These are phyloP conservation scores for Ceriops tagal DNA, from an alignment of 345 rosid species.

Conservation along the genomic window DNA sequence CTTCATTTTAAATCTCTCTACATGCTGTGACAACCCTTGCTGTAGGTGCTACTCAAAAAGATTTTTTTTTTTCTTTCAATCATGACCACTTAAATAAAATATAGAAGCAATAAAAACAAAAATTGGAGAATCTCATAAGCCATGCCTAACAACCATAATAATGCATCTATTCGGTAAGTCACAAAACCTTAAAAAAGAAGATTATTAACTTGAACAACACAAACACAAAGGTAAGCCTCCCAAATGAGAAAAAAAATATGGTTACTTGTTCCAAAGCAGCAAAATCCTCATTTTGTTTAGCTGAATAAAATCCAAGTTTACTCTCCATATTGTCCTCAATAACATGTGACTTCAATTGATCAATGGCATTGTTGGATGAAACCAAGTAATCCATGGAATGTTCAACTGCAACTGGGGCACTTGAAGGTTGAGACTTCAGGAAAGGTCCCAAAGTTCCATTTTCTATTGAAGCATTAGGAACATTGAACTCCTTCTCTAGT, in stretches of 20 bases:
- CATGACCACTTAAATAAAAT: not conserved
- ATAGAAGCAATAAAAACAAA: not conserved
- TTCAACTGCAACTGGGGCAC: slow-evolving; percentile 32
- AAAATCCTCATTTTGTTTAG: slow-evolving; percentile 81
- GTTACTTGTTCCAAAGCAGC: slow-evolving; percentile 87
- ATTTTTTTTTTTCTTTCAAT: not conserved
- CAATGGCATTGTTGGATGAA: slow-evolving; percentile 38
- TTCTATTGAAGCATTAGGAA: slow-evolving; percentile 30
- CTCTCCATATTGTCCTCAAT: slow-evolving; percentile 32
- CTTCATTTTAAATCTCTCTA: too few species aligned
- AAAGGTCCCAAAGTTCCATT: slow-evolving; percentile 36
- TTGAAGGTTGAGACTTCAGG: slow-evolving; percentile 24
- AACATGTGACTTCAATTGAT: slow-evolving; percentile 20
- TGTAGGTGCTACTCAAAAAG: not conserved
- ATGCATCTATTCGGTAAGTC: not conserved
- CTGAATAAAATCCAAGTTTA: slow-evolving; percentile 44
- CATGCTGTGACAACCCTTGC: not conserved
- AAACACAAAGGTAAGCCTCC: not conserved
- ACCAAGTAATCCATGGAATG: slow-evolving; percentile 27
- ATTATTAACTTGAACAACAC: too few species aligned
- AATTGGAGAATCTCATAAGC: not conserved
- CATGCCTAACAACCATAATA: not conserved
- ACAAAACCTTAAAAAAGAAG: not conserved
- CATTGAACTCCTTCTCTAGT: slow-evolving; percentile 29
- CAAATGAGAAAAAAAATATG: not conserved